phyloP scores from a whole-genome alignment of 2,329 filamentous ascomycete species.

The Botrytis galanthina region DNA sequence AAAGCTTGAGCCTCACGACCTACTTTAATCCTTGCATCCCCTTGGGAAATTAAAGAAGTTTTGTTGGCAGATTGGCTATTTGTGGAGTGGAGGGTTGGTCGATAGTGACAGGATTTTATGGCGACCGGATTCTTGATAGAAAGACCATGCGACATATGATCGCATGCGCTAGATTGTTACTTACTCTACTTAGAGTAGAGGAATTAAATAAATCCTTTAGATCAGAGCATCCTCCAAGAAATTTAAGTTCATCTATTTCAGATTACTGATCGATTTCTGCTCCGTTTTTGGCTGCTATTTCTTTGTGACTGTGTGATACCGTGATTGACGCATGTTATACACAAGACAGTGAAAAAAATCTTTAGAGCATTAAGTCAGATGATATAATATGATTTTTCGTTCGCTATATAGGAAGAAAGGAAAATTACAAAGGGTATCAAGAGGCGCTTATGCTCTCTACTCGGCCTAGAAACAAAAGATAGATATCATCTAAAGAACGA shows the following conservation, averaged over 20 bases:
- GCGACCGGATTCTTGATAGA: background rate
- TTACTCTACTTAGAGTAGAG: background rate
- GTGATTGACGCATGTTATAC: background rate
- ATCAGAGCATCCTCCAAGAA: background rate
- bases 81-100: background rate
- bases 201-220: background rate
- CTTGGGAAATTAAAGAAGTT: background rate
- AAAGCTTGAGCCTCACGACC: background rate
- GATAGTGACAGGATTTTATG: background rate
- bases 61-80: background rate
- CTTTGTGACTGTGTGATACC: background rate
- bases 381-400: background rate
- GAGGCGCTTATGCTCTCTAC: background rate
- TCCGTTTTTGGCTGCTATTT: background rate
- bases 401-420: background rate
- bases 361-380: background rate
- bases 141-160: background rate
- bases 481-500: background rate
- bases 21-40: conserved; percentile 3
- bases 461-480: background rate
- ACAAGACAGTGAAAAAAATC: background rate
- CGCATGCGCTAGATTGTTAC: background rate
- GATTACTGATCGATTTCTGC: background rate
- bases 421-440: background rate
- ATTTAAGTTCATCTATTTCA: background rate